A percentile compares a stretch with the other conserved stretches of the same genome.
These are phyloP conservation scores for Brasilioporus rufonigricans DNA, from an alignment of 768 basidiomycete genomes.

Conservation along the genomic window DNA sequence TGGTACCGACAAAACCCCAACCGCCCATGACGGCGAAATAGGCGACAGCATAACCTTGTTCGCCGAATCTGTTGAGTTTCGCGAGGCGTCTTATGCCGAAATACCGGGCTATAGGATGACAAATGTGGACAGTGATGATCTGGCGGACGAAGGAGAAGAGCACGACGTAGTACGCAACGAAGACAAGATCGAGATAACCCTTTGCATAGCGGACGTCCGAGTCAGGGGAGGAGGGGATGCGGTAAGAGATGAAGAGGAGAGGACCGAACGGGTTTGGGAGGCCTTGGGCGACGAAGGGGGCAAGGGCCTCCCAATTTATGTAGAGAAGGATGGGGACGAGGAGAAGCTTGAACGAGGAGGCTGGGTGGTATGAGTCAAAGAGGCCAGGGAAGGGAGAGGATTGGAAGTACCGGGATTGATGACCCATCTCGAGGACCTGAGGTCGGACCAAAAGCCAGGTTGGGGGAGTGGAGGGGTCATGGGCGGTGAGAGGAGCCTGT, in stretches of 20 bases:
- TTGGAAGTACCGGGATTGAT: slow-evolving; percentile 59
- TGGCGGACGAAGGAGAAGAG: slow-evolving; percentile 91
- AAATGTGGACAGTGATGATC: slow-evolving; percentile 59
- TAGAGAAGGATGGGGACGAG: slow-evolving; percentile 59
- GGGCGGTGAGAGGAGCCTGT: background rate
- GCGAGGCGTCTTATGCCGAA: slow-evolving; percentile 64
- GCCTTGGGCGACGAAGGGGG: slow-evolving; percentile 44
- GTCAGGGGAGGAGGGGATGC: slow-evolving; percentile 46
- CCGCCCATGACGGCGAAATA: slow-evolving; percentile 73
- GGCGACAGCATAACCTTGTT: slow-evolving; percentile 84
- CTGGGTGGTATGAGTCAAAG: slow-evolving; percentile 32
- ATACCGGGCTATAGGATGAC: slow-evolving; percentile 62
- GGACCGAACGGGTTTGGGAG: slow-evolving; percentile 70
- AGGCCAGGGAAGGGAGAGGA: background rate
- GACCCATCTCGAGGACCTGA: slow-evolving; percentile 64
- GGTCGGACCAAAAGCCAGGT: slow-evolving; percentile 44
- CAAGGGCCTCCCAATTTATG: slow-evolving; percentile 59
- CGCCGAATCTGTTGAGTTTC: slow-evolving; percentile 84
- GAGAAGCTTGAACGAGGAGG: slow-evolving; percentile 65
- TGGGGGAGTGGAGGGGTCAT: background rate
- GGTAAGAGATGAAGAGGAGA: slow-evolving; percentile 71
- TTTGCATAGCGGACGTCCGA: slow-evolving; percentile 68
- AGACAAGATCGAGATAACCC: slow-evolving; percentile 70
- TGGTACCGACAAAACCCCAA: slow-evolving; percentile 70
- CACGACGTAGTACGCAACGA: slow-evolving; percentile 80